Evolutionary conservation across 441 rosid species (phyloP).

Genomic region (Syzygium syzygioides): DNA sequence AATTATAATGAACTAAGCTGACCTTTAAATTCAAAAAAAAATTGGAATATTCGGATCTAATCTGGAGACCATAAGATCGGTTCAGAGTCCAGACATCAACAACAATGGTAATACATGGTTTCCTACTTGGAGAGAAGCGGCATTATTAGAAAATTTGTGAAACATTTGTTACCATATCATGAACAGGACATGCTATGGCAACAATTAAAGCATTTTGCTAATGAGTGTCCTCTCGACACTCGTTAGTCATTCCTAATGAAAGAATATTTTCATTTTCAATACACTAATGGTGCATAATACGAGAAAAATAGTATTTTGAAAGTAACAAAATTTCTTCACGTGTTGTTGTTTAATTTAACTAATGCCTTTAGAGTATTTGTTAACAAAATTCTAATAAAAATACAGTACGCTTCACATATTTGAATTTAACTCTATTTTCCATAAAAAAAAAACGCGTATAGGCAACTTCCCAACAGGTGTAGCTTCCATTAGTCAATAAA

Average conservation of each 20-base stretch:
- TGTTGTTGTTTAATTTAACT: no score
- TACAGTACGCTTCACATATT: background rate
- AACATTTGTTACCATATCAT: background rate
- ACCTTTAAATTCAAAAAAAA: background rate
- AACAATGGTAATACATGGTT: background rate
- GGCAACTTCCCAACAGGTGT: background rate
- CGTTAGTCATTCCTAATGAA: background rate
- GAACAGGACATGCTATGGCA: background rate
- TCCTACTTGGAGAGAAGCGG: background rate
- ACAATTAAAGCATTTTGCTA: background rate
- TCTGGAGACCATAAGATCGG: background rate
- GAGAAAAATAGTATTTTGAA: no score
- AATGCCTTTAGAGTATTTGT: no score
- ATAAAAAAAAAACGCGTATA: background rate
- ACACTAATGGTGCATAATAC: no score
- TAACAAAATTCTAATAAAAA: background rate
- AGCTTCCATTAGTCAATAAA: background rate
- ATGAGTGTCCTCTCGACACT: background rate
- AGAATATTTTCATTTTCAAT: no score
- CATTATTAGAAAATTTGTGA: background rate
- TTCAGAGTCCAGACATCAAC: background rate
- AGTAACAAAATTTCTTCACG: no score
- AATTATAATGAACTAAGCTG: background rate
- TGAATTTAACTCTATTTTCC: background rate
- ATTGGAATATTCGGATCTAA: background rate